A percentile compares a stretch with the other conserved stretches of the same genome.
These are phyloP conservation scores for Dentipellis sp. DNA, from an alignment of 768 basidiomycete genomes.

Conservation along the genomic window DNA sequence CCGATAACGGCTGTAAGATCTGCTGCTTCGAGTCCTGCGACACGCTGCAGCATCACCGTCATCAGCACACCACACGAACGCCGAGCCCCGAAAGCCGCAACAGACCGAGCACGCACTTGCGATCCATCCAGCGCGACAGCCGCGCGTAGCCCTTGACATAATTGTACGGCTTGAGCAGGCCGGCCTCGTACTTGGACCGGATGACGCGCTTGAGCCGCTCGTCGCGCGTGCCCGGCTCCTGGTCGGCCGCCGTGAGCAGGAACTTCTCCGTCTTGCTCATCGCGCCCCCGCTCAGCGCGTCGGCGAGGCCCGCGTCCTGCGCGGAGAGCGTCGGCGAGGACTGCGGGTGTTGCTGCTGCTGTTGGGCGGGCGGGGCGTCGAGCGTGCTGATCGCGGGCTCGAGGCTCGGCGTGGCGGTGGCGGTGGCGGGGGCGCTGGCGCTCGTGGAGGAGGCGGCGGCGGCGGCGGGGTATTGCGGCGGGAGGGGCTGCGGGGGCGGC, in stretches of 20 bases:
- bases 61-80: background rate
- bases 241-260: slow-evolving; percentile 89
- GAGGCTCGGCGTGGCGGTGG: background rate
- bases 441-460: slow-evolving; percentile 12
- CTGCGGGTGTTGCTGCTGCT: background rate
- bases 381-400: background rate
- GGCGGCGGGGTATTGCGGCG: slow-evolving; percentile 13
- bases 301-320: slow-evolving; percentile 1
- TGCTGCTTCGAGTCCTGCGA: slow-evolving; percentile 87
- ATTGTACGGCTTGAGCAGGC: slow-evolving; percentile 89
- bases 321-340: background rate
- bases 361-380: background rate
- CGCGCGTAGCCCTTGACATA: slow-evolving; percentile 94
- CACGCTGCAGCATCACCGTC: slow-evolving; percentile 39
- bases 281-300: slow-evolving; percentile 51
- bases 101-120: slow-evolving; percentile 50
- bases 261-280: slow-evolving; percentile 82
- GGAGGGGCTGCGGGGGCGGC: slow-evolving; percentile 26
- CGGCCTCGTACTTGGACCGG: slow-evolving; percentile 94
- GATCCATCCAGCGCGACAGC: slow-evolving; percentile 90
- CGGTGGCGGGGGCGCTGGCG: background rate
- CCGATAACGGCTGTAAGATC: slow-evolving; percentile 82
- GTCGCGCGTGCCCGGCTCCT: slow-evolving; percentile 82
- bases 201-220: slow-evolving; percentile 89
- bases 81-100: slow-evolving; percentile 9